Evolutionary conservation across 257 asterid species (phyloP), one percentile per base, ranked within the genome.

Genomic region (Petunia axillaris): DNA sequence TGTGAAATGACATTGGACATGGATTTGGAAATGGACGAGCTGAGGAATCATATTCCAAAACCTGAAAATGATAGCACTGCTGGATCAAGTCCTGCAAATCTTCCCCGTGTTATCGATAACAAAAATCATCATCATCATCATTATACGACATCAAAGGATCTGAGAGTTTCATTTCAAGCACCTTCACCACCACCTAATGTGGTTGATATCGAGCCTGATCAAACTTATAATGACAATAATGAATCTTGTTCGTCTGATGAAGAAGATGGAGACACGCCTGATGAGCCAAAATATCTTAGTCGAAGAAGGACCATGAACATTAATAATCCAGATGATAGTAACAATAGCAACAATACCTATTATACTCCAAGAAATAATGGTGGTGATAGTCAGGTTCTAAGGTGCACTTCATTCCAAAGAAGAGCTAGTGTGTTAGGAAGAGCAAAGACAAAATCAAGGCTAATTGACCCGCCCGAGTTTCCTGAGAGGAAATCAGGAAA

Each of bases 21-120:
- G 81, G 94, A 92, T 71, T 57, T 92, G 82, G 98, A 93, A 35
- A 89, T 92, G 96, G 88, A 90, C 1, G 94, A 91, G 62, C 63
- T 90, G 63, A 87, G 87, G 13, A 39, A 39, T 9, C 64, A 50
- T 7, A 9, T 8, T 2, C 75, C 39, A 39, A 43, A 41, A 66
- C 81, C 13, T 6, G 78, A 81, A 35, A 74, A 78, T 46, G 40
- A 9, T 16, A 38, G 37, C 43, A 1, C 48, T 36, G 76, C n/a
- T 37, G 81, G 75, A 64, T 78, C 81, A 1, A 62, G 81, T 48
- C 75, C 75, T 5, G 43, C 11, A 35, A 78, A 46, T 48, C 44
- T 48, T 25, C 76, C 63, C 16, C 64, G 41, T 35, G 68, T 43
- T 7, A 25, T 3, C 35, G 40, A n/a, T 36, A 44, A 13, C 15